Conservation (phyloP, 2,329 filamentous ascomycete species). For the Diplodia corticola region DNA sequence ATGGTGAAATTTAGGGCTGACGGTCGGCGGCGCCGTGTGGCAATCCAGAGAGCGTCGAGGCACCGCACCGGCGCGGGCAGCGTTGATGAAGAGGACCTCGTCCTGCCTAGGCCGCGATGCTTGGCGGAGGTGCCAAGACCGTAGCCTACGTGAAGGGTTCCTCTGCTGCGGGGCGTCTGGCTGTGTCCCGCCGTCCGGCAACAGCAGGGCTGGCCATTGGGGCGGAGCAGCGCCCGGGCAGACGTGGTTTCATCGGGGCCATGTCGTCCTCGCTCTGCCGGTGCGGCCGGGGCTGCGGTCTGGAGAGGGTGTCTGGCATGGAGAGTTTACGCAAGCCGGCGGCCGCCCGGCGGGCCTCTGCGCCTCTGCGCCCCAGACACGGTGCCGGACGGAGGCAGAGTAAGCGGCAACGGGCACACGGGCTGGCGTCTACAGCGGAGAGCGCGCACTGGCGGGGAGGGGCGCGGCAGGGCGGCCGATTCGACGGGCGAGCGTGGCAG, state of each 20-base stretch:
- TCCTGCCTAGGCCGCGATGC: slow-evolving; percentile 17
- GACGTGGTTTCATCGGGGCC: slow-evolving; percentile 4
- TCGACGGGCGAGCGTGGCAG: not conserved
- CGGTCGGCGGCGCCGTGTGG: slow-evolving; percentile 5
- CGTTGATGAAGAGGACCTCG: slow-evolving; percentile 4
- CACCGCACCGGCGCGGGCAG: not conserved
- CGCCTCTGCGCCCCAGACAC: not conserved
- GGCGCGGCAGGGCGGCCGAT: not conserved
- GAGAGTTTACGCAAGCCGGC: not conserved
- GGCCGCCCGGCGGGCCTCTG: not conserved
- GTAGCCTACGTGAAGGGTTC: not conserved
- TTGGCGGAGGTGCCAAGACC: slow-evolving; percentile 17
- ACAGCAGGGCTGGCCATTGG: not conserved
- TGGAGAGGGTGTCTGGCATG: not conserved
- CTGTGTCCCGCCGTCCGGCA: not conserved
- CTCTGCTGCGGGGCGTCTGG: not conserved
- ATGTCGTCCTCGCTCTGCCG: not conserved
- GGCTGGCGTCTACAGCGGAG: slow-evolving; percentile 3
- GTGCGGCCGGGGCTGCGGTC: not conserved
- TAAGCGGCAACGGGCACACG: slow-evolving; percentile 3
- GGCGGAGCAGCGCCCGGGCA: not conserved
- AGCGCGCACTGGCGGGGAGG: not conserved
- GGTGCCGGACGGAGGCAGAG: not conserved
- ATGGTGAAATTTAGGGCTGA: slow-evolving; percentile 20
- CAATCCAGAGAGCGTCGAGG: not conserved